These are phyloP conservation scores for Pseudogymnoascus sp. DNA, from an alignment of 2,329 filamentous ascomycete genomes.

Conservation along the genomic window DNA sequence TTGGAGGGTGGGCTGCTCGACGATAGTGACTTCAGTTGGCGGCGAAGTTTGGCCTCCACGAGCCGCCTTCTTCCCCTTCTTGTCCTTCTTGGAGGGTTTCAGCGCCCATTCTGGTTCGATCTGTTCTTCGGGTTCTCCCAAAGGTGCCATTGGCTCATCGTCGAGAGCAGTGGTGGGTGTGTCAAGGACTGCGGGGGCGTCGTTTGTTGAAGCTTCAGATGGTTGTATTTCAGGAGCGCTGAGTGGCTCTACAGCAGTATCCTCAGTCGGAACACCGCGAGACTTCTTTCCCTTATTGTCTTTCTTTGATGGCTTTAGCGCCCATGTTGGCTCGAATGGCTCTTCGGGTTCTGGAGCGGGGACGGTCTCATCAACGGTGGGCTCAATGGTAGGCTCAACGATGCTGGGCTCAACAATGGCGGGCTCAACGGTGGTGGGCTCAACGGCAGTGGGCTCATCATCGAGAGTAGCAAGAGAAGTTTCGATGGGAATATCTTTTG, in stretches of 20 bases:
- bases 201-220: neutral
- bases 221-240: neutral
- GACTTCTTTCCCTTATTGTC: constrained; percentile 33
- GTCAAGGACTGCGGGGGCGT: neutral
- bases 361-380: neutral
- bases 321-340: neutral
- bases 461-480: neutral
- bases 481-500: neutral
- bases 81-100: constrained; percentile 14
- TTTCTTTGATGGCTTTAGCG: constrained; percentile 12
- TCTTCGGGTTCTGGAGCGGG: neutral
- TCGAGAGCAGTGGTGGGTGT: neutral
- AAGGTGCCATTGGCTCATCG: neutral
- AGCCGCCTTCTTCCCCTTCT: constrained; percentile 33
- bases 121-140: neutral
- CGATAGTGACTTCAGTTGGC: neutral
- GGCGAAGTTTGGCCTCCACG: neutral
- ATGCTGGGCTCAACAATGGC: neutral
- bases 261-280: neutral
- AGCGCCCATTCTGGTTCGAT: neutral
- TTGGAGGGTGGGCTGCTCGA: neutral
- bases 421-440: neutral
- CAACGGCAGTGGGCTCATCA: neutral
- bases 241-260: neutral
- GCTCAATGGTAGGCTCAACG: neutral